Percentiles rank a stretch among this genome's conserved stretches.
Evolutionary conservation across 2,329 filamentous ascomycete species (phyloP).

Genomic region (Hymenoscyphus fructigenus): DNA sequence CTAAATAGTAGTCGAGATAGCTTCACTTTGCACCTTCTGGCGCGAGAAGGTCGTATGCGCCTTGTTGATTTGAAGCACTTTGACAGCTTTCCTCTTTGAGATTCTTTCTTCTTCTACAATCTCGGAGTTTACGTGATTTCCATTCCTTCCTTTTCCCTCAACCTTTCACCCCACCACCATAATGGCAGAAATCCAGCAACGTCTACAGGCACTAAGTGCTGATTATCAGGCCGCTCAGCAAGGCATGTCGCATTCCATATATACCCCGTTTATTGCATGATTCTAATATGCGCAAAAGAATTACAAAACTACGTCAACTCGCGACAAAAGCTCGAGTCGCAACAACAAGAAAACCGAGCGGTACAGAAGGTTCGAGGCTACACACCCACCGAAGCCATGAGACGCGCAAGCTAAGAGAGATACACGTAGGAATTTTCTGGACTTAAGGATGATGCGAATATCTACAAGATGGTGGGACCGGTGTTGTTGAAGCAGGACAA

Average conservation of each 20-base stretch:
- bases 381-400: neutral
- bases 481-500: slow-evolving; percentile 94
- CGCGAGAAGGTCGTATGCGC: neutral
- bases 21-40: neutral
- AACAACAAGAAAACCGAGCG: slow-evolving; percentile 87
- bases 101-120: neutral
- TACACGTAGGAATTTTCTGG: slow-evolving; percentile 71
- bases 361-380: slow-evolving; percentile 69
- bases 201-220: slow-evolving; percentile 79
- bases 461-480: slow-evolving; percentile 94
- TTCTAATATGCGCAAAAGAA: slow-evolving; percentile 53
- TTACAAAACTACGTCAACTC: slow-evolving; percentile 74
- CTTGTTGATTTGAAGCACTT: neutral
- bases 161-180: slow-evolving; percentile 8
- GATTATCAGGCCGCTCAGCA: slow-evolving; percentile 85
- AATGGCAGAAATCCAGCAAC: slow-evolving; percentile 74
- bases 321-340: slow-evolving; percentile 88
- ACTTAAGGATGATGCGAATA: slow-evolving; percentile 77
- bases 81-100: too few relatives aligned
- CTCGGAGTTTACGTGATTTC: neutral
- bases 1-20: neutral
- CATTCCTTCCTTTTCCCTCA: neutral
- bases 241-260: slow-evolving; percentile 48
- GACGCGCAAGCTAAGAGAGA: slow-evolving; percentile 18
- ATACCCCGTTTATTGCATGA: neutral